Conservation (phyloP, 148 eudicot genomes). For the Persicaria maculosa region DNA sequence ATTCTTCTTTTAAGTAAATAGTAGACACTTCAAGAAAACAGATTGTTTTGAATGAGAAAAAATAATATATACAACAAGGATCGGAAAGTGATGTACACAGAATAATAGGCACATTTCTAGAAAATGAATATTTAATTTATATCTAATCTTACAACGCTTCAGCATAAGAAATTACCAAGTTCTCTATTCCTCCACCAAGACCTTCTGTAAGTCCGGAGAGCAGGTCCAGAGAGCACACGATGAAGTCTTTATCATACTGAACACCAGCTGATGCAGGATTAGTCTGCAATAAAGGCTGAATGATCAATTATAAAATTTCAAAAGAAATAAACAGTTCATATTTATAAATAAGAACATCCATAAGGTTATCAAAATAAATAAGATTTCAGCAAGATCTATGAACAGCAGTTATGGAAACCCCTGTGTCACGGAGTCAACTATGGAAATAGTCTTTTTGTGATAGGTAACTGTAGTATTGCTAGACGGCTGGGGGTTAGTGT, state of each 20-base stretch:
- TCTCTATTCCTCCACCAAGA: slow-evolving; percentile 90
- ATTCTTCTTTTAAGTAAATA: not conserved
- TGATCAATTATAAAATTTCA: not conserved
- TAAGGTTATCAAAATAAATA: not conserved
- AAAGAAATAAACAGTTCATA: not conserved
- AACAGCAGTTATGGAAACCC: not conserved
- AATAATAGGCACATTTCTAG: not conserved
- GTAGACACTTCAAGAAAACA: not conserved
- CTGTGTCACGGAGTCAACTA: not conserved
- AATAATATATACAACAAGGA: not conserved
- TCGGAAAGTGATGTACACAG: not conserved
- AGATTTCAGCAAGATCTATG: not conserved
- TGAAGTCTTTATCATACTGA: slow-evolving; percentile 81
- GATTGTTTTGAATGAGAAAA: not conserved
- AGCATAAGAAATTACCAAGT: slow-evolving; percentile 52
- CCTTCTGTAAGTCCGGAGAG: slow-evolving; percentile 94
- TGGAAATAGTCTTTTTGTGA: no score
- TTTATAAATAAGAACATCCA: slow-evolving; percentile 1
- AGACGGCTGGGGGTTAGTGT: no score
- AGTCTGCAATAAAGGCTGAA: slow-evolving; percentile 34
- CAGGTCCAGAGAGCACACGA: slow-evolving; percentile 82
- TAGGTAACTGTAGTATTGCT: not conserved
- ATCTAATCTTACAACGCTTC: not conserved
- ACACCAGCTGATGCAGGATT: slow-evolving; percentile 63
- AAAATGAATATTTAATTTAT: not conserved